phyloP scores from a whole-genome alignment of 2,329 filamentous ascomycete genomes.

The Nothomitra cinnamomea region DNA sequence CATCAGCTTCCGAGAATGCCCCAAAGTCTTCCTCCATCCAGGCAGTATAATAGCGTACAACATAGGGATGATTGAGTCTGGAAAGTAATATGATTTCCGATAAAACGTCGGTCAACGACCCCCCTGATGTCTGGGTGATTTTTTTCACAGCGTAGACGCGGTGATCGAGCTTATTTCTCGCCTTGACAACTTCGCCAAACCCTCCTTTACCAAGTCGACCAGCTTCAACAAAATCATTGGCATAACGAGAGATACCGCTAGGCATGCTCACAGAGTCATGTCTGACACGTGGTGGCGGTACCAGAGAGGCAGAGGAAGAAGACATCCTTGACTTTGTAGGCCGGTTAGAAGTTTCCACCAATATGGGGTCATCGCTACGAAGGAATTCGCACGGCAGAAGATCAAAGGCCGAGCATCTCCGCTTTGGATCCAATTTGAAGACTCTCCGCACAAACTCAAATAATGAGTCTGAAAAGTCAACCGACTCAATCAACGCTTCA shows the following conservation, averaged over 20 bases:
- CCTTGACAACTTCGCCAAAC: conserved; percentile 92
- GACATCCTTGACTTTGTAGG: not conserved
- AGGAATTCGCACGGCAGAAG: conserved; percentile 41
- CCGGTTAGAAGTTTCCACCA: conserved; percentile 5
- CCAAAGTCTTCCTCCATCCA: conserved; percentile 60
- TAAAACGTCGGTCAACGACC: conserved; percentile 43
- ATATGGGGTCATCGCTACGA: conserved; percentile 28
- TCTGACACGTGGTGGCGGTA: conserved; percentile 30
- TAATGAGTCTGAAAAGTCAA: conserved; percentile 56
- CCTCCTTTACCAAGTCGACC: conserved; percentile 81
- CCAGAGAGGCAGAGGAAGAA: conserved; percentile 17
- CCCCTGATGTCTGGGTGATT: conserved; percentile 65
- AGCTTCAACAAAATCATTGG: conserved; percentile 79
- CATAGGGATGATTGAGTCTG: conserved; percentile 76
- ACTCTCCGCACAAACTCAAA: conserved; percentile 68
- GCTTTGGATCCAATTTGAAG: conserved; percentile 72
- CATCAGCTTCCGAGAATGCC: conserved; percentile 20
- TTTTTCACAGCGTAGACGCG: conserved; percentile 96
- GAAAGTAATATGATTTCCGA: conserved; percentile 81
- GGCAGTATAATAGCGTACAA: conserved; percentile 84
- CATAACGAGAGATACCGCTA: conserved; percentile 53
- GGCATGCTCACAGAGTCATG: conserved; percentile 43
- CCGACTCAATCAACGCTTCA: conserved; percentile 49
- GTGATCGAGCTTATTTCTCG: conserved; percentile 82
- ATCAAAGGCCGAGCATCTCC: conserved; percentile 68